These are phyloP conservation scores for Candida gigantensis DNA, from an alignment of 1,139 yeast species.

Conservation along the genomic window DNA sequence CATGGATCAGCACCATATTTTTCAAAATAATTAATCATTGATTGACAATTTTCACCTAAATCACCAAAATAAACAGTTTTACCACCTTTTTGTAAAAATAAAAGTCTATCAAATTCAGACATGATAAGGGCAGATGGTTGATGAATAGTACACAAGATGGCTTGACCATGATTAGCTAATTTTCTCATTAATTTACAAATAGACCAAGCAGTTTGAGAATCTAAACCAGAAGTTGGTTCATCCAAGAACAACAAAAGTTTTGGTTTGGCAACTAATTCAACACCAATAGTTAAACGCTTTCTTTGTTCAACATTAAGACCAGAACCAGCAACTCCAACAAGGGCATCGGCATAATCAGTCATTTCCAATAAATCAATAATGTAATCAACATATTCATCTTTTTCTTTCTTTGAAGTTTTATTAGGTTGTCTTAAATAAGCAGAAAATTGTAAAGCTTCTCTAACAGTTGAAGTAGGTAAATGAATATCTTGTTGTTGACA, in stretches of 20 bases:
- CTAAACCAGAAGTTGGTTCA: conserved; percentile 44
- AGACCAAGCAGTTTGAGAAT: conserved; percentile 46
- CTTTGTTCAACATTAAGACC: conserved; percentile 44
- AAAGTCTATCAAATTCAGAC: conserved; percentile 34
- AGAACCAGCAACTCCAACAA: conserved; percentile 45
- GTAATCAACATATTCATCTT: conserved; percentile 37
- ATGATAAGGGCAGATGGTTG: conserved; percentile 42
- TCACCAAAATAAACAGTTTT: conserved; percentile 68
- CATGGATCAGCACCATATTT: conserved; percentile 48
- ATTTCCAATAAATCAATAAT: conserved; percentile 28
- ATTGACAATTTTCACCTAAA: conserved; percentile 52
- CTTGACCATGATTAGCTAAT: conserved; percentile 43
- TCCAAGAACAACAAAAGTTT: conserved; percentile 35
- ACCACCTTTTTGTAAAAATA: conserved; percentile 48
- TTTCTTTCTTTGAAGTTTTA: conserved; percentile 28
- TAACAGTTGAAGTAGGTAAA: conserved; percentile 36
- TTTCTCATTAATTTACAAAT: conserved; percentile 41
- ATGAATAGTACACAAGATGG: conserved; percentile 43
- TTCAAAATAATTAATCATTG: conserved; percentile 56
- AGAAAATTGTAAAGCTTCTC: conserved; percentile 37
- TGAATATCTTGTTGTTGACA: conserved; percentile 44
- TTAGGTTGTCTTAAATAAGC: conserved; percentile 40
- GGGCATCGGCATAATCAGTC: conserved; percentile 33
- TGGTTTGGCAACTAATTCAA: conserved; percentile 42
- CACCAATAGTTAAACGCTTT: conserved; percentile 41